Conservation (phyloP, 2,329 filamentous ascomycete species). For the Aureobasidium sp. region DNA sequence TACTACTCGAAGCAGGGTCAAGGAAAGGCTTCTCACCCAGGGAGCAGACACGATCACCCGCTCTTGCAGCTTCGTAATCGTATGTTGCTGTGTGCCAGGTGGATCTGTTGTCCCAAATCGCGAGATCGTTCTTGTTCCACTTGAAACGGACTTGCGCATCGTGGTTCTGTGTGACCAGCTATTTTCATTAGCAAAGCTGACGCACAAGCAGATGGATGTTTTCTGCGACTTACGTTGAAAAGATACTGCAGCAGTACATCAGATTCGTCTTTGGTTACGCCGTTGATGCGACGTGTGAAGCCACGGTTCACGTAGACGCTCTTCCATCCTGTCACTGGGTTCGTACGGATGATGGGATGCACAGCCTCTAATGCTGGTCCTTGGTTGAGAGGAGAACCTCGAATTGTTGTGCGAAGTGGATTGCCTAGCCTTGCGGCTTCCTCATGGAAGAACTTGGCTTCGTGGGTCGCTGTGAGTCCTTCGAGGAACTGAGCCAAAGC, state of each 20-base stretch:
- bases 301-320: constrained; percentile 53
- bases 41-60: constrained; percentile 14
- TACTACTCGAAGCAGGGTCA: constrained; percentile 12
- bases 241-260: constrained; percentile 14
- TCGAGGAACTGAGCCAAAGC: constrained; percentile 53
- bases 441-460: constrained; percentile 36
- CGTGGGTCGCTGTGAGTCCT: constrained; percentile 43
- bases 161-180: constrained; percentile 50
- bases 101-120: constrained; percentile 54
- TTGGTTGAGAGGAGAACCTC: constrained; percentile 36
- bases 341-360: constrained; percentile 51
- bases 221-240: constrained; percentile 7
- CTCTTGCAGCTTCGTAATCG: constrained; percentile 16
- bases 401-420: constrained; percentile 44
- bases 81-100: constrained; percentile 15
- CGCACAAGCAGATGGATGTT: not conserved
- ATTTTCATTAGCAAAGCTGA: constrained; percentile 24
- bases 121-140: constrained; percentile 59
- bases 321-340: constrained; percentile 58
- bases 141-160: constrained; percentile 63
- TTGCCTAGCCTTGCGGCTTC: constrained; percentile 46
- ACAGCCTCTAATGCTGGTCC: constrained; percentile 42
- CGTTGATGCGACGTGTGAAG: constrained; percentile 53
- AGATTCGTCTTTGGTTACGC: constrained; percentile 39
- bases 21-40: constrained; percentile 16